These are phyloP conservation scores for Acanthochlamys bracteata DNA, from an alignment of 106 monocot genomes.

Conservation along the genomic window DNA sequence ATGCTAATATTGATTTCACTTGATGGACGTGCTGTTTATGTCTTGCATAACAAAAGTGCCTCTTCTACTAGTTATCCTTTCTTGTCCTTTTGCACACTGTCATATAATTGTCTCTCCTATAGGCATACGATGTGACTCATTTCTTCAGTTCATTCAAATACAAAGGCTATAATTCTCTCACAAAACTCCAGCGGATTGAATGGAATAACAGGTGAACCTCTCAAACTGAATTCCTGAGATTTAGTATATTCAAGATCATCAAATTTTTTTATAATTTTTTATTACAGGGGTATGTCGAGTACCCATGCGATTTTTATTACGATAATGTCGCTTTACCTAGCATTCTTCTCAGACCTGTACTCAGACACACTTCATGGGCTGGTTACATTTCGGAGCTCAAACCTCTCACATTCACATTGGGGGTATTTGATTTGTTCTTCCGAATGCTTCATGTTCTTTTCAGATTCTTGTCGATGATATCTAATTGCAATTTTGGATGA, in stretches of 20 bases:
- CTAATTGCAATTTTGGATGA: not conserved
- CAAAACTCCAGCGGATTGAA: conserved; percentile 70
- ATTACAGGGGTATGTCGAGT: conserved; percentile 83
- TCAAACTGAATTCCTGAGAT: not conserved
- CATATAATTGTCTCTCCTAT: not conserved
- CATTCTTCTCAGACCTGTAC: conserved; percentile 61
- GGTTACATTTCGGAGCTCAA: conserved; percentile 50
- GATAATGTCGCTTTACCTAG: conserved; percentile 52
- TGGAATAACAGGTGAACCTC: conserved; percentile 73
- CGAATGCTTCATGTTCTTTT: not conserved
- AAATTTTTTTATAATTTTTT: conserved; percentile 3
- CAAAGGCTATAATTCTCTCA: conserved; percentile 58
- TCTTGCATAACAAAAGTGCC: too few species aligned
- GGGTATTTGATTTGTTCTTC: conserved; percentile 33
- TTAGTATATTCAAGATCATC: not conserved
- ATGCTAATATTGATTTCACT: too few species aligned
- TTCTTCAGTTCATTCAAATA: conserved; percentile 54
- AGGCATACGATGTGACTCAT: conserved; percentile 75
- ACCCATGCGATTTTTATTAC: conserved; percentile 81
- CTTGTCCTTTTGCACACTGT: too few species aligned
- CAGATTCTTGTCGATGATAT: not conserved
- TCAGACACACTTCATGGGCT: conserved; percentile 33
- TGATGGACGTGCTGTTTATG: too few species aligned
- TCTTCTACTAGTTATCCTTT: too few species aligned
- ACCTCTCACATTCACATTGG: conserved; percentile 51